Conservation (phyloP, 345 rosid species). For the Gossypium turneri region DNA sequence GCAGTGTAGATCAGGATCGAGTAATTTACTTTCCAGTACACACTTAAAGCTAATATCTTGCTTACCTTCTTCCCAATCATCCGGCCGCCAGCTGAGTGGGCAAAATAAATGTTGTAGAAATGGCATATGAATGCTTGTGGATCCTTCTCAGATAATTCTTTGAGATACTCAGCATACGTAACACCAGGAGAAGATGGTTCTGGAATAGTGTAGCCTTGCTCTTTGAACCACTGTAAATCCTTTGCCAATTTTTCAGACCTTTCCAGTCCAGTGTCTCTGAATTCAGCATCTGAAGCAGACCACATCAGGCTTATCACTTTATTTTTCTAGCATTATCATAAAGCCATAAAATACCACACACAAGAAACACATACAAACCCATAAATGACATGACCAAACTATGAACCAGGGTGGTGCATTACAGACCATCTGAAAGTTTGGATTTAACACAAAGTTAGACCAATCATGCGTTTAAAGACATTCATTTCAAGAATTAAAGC, state of each 20-base stretch:
- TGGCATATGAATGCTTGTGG: slow-evolving; percentile 96
- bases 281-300: slow-evolving; percentile 60
- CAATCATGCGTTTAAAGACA: not conserved
- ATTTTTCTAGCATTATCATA: not conserved
- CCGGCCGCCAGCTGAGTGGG: slow-evolving; percentile 95
- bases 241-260: slow-evolving; percentile 61
- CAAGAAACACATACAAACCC: not conserved
- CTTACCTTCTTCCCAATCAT: slow-evolving; percentile 94
- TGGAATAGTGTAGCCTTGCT: slow-evolving; percentile 80
- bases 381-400: not conserved
- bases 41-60: not conserved
- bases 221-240: slow-evolving; percentile 89
- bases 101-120: slow-evolving; percentile 92
- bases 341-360: not conserved
- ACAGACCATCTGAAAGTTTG: not conserved
- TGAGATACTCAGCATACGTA: slow-evolving; percentile 54
- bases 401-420: not conserved
- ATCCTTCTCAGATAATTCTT: slow-evolving; percentile 73
- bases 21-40: not conserved
- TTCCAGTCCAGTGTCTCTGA: slow-evolving; percentile 82
- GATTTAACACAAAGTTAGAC: not conserved
- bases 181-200: slow-evolving; percentile 77
- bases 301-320: not conserved
- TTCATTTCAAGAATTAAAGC: not conserved
- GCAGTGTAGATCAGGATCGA: not conserved